These are phyloP conservation scores for Paraphaeosphaeria sporulosa DNA, from an alignment of 2,329 filamentous ascomycete species.

Conservation along the genomic window DNA sequence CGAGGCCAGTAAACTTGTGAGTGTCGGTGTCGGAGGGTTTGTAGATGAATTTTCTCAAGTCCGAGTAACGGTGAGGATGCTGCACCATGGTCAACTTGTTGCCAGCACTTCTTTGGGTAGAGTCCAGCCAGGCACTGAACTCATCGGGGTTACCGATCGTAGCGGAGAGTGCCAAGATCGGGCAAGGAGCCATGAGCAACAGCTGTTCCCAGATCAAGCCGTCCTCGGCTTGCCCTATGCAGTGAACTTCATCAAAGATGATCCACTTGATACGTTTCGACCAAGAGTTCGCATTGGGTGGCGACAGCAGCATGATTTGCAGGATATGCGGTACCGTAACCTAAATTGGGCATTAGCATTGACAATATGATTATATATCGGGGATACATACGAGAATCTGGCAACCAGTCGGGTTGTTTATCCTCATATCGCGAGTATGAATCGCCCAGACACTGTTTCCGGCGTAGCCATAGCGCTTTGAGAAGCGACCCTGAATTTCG, in stretches of 20 bases:
- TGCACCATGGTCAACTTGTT: conserved; percentile 72
- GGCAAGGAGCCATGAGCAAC: conserved; percentile 75
- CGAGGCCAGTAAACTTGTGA: conserved; percentile 60
- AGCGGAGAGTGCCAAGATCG: conserved; percentile 80
- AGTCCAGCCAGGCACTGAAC: conserved; percentile 73
- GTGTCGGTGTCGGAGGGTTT: conserved; percentile 54
- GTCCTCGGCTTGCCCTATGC: conserved; percentile 78
- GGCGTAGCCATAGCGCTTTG: conserved; percentile 67
- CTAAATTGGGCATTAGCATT: background rate
- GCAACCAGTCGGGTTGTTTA: conserved; percentile 76
- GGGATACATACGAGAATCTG: conserved; percentile 68
- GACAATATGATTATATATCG: background rate
- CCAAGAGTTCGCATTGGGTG: conserved; percentile 75
- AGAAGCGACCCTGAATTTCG: conserved; percentile 77
- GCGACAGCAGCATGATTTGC: conserved; percentile 74
- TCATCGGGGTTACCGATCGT: conserved; percentile 78
- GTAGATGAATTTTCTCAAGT: conserved; percentile 78
- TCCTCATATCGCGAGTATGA: conserved; percentile 75
- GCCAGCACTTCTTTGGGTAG: conserved; percentile 69
- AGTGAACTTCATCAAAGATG: conserved; percentile 85
- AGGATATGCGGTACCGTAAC: conserved; percentile 77
- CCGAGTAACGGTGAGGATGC: conserved; percentile 72
- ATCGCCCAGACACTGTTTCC: conserved; percentile 78
- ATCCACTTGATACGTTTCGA: conserved; percentile 73
- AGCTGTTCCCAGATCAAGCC: conserved; percentile 82